These are phyloP conservation scores for Cenchrus americanus DNA, from an alignment of 176 grass and related monocot species.

Conservation along the genomic window DNA sequence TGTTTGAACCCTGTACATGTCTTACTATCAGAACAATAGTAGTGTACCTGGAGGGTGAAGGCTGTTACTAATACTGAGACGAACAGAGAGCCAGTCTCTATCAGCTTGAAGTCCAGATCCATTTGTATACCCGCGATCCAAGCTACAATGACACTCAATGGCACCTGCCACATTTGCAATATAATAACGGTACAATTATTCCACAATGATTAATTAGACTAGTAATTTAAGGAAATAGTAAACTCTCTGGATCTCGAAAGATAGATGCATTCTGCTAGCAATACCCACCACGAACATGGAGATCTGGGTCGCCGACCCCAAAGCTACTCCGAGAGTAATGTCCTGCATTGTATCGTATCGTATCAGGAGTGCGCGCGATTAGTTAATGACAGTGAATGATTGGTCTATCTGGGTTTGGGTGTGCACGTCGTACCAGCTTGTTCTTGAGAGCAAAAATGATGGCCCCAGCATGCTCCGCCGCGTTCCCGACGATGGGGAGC, in stretches of 20 bases:
- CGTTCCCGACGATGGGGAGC: constrained; percentile 87
- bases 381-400: neutral
- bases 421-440: constrained; percentile 53
- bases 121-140: constrained; percentile 86
- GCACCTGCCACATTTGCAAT: constrained; percentile 54
- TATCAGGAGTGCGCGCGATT: neutral
- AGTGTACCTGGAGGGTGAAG: constrained; percentile 77
- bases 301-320: constrained; percentile 86
- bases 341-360: constrained; percentile 48
- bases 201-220: constrained; percentile 16
- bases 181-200: neutral
- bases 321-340: constrained; percentile 82
- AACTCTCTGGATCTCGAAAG: no score
- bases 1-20: neutral
- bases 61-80: constrained; percentile 76
- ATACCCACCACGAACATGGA: constrained; percentile 89
- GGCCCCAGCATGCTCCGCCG: constrained; percentile 86
- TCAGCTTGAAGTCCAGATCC: constrained; percentile 90
- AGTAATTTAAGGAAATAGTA: neutral
- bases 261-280: neutral
- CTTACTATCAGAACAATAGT: neutral
- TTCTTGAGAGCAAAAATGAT: constrained; percentile 84
- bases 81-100: constrained; percentile 75
- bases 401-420: neutral
- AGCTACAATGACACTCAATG: constrained; percentile 74